These are phyloP conservation scores for Trichoderma lentiforme DNA, from an alignment of 2,329 filamentous ascomycete species.

Conservation along the genomic window DNA sequence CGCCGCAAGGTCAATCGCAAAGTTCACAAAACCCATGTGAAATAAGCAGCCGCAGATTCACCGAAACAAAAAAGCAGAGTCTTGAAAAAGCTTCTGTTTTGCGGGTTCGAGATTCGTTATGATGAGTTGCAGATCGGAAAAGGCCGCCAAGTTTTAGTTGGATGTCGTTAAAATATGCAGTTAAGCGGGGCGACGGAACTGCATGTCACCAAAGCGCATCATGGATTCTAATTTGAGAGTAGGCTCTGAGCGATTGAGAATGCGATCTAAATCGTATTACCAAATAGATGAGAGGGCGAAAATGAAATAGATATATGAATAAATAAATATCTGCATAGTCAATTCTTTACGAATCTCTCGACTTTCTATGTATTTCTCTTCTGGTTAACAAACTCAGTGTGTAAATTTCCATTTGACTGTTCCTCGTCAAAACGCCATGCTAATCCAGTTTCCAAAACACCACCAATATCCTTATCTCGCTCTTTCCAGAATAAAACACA, in stretches of 20 bases:
- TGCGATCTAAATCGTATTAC: not conserved
- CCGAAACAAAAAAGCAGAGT: constrained; percentile 14
- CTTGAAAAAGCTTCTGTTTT: constrained; percentile 19
- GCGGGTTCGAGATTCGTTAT: not conserved
- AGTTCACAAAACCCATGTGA: constrained; percentile 60
- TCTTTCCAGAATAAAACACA: not conserved
- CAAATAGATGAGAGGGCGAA: not conserved
- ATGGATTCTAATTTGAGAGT: not conserved
- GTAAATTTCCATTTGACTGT: not conserved
- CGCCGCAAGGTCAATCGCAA: constrained; percentile 65
- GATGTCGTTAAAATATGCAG: constrained; percentile 25
- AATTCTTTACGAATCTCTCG: not conserved
- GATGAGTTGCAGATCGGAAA: not conserved
- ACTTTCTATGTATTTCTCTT: not conserved
- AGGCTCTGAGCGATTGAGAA: not conserved
- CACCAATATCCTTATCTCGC: not conserved
- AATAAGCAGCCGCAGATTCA: constrained; percentile 25
- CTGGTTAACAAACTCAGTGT: not conserved
- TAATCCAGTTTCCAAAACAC: not conserved
- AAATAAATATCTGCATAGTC: not conserved
- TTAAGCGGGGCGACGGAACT: constrained; percentile 25
- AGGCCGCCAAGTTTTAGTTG: not conserved
- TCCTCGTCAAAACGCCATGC: not conserved
- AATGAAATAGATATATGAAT: not conserved
- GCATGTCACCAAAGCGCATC: not conserved